phyloP scores from a whole-genome alignment of 768 basidiomycete genomes.

The Termitomyces sp. region DNA sequence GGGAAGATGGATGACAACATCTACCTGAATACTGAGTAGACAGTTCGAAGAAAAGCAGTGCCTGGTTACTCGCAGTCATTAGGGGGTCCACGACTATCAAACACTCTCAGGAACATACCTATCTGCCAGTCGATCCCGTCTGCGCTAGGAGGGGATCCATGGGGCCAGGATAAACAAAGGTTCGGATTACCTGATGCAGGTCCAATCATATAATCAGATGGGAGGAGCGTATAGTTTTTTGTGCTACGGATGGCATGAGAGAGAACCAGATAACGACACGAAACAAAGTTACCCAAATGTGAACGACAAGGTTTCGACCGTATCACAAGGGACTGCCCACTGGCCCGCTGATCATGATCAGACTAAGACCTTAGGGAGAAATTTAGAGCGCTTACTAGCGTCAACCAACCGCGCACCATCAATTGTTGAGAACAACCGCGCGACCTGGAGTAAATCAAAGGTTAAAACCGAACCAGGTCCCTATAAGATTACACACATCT shows the following conservation, averaged over 20 bases:
- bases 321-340: slow-evolving; percentile 75
- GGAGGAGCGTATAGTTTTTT: slow-evolving; percentile 56
- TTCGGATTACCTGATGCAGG: slow-evolving; percentile 57
- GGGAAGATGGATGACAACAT: not conserved
- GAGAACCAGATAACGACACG: not conserved
- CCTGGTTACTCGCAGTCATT: slow-evolving; percentile 30
- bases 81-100: not conserved
- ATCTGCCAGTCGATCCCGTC: slow-evolving; percentile 85
- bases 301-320: slow-evolving; percentile 51
- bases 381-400: slow-evolving; percentile 28
- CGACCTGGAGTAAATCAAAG: slow-evolving; percentile 41
- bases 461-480: not conserved
- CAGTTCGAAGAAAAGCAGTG: slow-evolving; percentile 63
- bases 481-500: slow-evolving; percentile 43
- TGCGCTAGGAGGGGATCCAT: slow-evolving; percentile 54
- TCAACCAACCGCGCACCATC: slow-evolving; percentile 66
- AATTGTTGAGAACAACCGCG: slow-evolving; percentile 56
- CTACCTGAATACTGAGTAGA: slow-evolving; percentile 77
- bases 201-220: slow-evolving; percentile 76
- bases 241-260: slow-evolving; percentile 23
- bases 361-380: not conserved
- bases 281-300: slow-evolving; percentile 53
- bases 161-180: slow-evolving; percentile 73
- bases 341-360: slow-evolving; percentile 41
- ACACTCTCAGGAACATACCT: slow-evolving; percentile 33